These are phyloP conservation scores for Venturia nashicola DNA, from an alignment of 2,329 filamentous ascomycete species.

Conservation along the genomic window DNA sequence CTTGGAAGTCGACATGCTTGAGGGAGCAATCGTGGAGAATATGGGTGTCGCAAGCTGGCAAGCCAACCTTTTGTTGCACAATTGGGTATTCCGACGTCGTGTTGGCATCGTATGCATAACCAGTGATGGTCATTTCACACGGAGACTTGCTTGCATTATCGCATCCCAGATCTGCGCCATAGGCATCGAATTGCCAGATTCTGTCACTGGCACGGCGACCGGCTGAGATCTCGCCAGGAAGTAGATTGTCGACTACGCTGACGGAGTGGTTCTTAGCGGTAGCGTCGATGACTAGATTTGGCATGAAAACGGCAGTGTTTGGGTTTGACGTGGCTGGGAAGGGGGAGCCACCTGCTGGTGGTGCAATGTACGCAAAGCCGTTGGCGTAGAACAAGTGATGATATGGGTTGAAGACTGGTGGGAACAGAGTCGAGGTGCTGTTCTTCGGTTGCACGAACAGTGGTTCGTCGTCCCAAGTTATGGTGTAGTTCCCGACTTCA, in stretches of 20 bases:
- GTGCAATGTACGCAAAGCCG: conserved; percentile 36
- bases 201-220: conserved; percentile 29
- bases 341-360: conserved; percentile 26
- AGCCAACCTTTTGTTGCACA: conserved; percentile 19
- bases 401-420: conserved; percentile 35
- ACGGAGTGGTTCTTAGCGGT: background rate
- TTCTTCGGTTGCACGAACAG: conserved; percentile 19
- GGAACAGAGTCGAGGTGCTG: conserved; percentile 17
- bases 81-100: conserved; percentile 21
- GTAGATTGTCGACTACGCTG: conserved; percentile 13
- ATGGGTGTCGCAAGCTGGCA: conserved; percentile 24
- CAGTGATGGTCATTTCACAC: conserved; percentile 34
- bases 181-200: conserved; percentile 40
- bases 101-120: conserved; percentile 29
- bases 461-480: conserved; percentile 25
- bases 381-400: conserved; percentile 39
- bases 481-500: conserved; percentile 32
- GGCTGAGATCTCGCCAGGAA: conserved; percentile 35
- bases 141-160: conserved; percentile 26
- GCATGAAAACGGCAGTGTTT: conserved; percentile 35
- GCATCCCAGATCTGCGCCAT: conserved; percentile 35
- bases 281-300: conserved; percentile 15
- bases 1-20: conserved; percentile 23
- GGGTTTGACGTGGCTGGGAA: conserved; percentile 33
- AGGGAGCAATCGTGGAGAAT: conserved; percentile 29